phyloP scores from a whole-genome alignment of 805 yeast genomes.

The Maudiozyma bulderi region DNA sequence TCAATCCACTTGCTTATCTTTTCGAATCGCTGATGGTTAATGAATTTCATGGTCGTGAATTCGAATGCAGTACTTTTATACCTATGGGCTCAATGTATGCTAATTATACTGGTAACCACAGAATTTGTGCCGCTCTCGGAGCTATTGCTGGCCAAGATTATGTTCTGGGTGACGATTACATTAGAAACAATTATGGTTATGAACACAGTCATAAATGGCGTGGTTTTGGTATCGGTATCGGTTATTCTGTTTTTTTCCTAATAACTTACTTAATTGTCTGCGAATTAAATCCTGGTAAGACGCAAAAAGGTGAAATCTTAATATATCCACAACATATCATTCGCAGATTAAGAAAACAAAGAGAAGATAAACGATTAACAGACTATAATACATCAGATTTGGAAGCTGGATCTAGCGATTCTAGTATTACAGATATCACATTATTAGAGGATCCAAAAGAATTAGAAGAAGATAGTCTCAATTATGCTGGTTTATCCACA shows the following conservation, averaged over 20 bases:
- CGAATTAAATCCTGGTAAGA: constrained; percentile 42
- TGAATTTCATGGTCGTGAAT: constrained; percentile 32
- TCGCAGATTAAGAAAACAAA: constrained; percentile 35
- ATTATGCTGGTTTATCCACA: constrained; percentile 18
- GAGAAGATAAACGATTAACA: constrained; percentile 1
- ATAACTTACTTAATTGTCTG: constrained; percentile 37
- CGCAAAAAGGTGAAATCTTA: constrained; percentile 54
- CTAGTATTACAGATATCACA: constrained; percentile 14
- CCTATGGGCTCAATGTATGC: constrained; percentile 38
- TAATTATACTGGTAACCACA: constrained; percentile 14
- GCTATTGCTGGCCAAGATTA: constrained; percentile 36
- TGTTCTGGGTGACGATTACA: constrained; percentile 41
- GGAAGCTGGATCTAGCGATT: constrained; percentile 4
- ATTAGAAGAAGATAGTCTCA: constrained; percentile 2
- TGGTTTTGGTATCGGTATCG: constrained; percentile 48
- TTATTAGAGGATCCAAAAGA: constrained; percentile 17
- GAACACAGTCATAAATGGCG: constrained; percentile 44
- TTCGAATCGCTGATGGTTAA: constrained; percentile 38
- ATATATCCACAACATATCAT: constrained; percentile 43
- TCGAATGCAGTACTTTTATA: constrained; percentile 30
- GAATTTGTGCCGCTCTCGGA: constrained; percentile 45
- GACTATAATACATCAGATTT: constrained; percentile 1
- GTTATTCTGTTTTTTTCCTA: constrained; percentile 44
- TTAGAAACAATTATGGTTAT: constrained; percentile 34
- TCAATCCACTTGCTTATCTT: constrained; percentile 35